A percentile compares a stretch with the other conserved stretches of the same genome.
Conservation (phyloP, 2,329 filamentous ascomycete genomes). For the Dactylella cylindrospora region DNA sequence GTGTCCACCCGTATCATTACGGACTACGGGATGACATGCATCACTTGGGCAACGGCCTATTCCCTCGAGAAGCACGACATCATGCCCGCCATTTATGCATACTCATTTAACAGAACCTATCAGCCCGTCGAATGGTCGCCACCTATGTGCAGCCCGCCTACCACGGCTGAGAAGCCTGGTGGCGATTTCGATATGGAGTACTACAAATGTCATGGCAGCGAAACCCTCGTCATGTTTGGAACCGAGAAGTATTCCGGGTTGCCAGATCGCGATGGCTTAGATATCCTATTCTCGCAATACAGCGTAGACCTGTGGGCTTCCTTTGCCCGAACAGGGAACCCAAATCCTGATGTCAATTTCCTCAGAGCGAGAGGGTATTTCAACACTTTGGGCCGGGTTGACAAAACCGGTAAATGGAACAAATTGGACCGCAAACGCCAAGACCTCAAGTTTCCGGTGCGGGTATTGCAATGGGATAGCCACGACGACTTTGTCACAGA, state of each 20-base stretch:
- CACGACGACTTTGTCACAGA: slow-evolving; percentile 6
- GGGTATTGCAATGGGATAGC: slow-evolving; percentile 15
- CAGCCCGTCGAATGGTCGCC: slow-evolving; percentile 50
- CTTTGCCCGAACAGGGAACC: slow-evolving; percentile 51
- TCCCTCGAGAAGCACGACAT: slow-evolving; percentile 49
- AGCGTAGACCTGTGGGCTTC: slow-evolving; percentile 52
- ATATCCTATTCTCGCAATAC: slow-evolving; percentile 51
- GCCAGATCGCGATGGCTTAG: slow-evolving; percentile 52
- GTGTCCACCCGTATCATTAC: slow-evolving; percentile 51
- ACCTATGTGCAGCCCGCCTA: slow-evolving; percentile 50
- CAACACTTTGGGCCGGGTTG: slow-evolving; percentile 49
- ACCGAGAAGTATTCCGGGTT: slow-evolving; percentile 50
- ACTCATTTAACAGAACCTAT: slow-evolving; percentile 54
- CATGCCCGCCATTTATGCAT: slow-evolving; percentile 51
- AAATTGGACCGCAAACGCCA: slow-evolving; percentile 2
- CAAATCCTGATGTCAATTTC: slow-evolving; percentile 50
- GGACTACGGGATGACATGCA: slow-evolving; percentile 52
- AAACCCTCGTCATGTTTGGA: slow-evolving; percentile 53
- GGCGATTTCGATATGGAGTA: slow-evolving; percentile 53
- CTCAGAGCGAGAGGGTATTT: slow-evolving; percentile 49
- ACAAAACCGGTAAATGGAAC: slow-evolving; percentile 50
- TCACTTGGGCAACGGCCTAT: slow-evolving; percentile 51
- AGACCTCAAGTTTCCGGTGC: slow-evolving; percentile 3
- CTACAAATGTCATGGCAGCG: slow-evolving; percentile 54
- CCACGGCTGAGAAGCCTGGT: slow-evolving; percentile 49